Percentiles rank a stretch among this genome's conserved stretches.
phyloP scores from a whole-genome alignment of 768 basidiomycete species.

The Boletales sp. region DNA sequence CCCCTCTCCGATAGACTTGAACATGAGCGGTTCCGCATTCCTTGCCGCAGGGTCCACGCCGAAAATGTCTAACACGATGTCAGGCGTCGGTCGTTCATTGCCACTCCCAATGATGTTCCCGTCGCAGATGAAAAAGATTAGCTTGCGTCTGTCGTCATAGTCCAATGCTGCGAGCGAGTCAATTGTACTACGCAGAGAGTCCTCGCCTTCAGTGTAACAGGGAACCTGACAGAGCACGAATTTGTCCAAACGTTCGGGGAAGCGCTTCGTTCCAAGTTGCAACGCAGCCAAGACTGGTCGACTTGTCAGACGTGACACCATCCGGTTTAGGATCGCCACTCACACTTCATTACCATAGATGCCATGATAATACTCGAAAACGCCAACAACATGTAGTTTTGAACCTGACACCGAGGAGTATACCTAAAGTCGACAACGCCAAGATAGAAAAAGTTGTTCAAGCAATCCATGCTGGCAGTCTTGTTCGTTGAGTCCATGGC shows the following conservation, averaged over 20 bases:
- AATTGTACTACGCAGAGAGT: constrained; percentile 63
- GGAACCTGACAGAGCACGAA: constrained; percentile 68
- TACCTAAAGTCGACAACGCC: constrained; percentile 59
- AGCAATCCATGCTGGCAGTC: constrained; percentile 45
- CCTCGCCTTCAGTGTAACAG: constrained; percentile 71
- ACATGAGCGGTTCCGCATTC: constrained; percentile 61
- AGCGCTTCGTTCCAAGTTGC: constrained; percentile 56
- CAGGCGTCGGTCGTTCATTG: constrained; percentile 63
- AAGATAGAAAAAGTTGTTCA: constrained; percentile 58
- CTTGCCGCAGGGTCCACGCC: constrained; percentile 62
- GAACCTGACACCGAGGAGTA: constrained; percentile 53
- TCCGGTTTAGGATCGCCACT: constrained; percentile 23
- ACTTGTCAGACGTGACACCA: constrained; percentile 8
- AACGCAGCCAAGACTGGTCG: constrained; percentile 58
- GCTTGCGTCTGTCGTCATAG: constrained; percentile 70
- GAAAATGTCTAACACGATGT: constrained; percentile 63
- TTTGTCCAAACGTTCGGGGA: constrained; percentile 65
- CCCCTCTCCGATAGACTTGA: constrained; percentile 68
- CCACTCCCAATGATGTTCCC: constrained; percentile 71
- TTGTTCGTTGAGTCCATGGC: constrained; percentile 36
- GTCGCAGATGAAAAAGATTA: constrained; percentile 65
- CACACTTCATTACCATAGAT: constrained; percentile 59
- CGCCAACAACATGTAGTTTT: constrained; percentile 56
- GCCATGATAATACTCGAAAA: constrained; percentile 53
- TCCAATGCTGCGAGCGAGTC: constrained; percentile 62